Percentiles rank a stretch among this genome's conserved stretches.
Evolutionary conservation across 176 grass and related monocot species (phyloP).

Genomic region (Cocos nucifera): DNA sequence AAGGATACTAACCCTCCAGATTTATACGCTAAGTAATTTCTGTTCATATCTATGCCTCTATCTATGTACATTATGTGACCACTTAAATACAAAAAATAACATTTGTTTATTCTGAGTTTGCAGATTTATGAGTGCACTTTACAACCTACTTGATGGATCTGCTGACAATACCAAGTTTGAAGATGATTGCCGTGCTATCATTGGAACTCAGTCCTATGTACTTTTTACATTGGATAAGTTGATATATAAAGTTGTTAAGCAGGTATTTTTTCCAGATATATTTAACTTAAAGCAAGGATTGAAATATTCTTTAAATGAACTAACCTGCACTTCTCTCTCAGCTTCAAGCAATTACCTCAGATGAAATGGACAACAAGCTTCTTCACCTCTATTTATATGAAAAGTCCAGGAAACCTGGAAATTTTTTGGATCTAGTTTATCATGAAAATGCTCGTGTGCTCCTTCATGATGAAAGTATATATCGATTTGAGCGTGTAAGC

Average conservation of each 20-base stretch:
- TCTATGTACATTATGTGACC: no score
- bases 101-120: neutral
- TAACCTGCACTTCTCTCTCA: constrained; percentile 20
- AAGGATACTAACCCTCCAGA: constrained; percentile 33
- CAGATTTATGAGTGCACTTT: constrained; percentile 52
- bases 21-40: constrained; percentile 48
- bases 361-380: constrained; percentile 58
- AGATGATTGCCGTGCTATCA: constrained; percentile 49
- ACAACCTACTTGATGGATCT: constrained; percentile 56
- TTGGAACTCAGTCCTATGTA: constrained; percentile 48
- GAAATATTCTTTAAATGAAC: neutral
- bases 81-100: no score
- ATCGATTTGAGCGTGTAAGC: constrained; percentile 51
- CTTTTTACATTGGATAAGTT: constrained; percentile 73
- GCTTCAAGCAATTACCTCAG: constrained; percentile 57
- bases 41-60: neutral
- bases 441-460: constrained; percentile 60
- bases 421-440: constrained; percentile 50
- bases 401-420: constrained; percentile 38
- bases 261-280: constrained; percentile 20
- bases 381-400: constrained; percentile 58
- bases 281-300: no score
- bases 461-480: constrained; percentile 50
- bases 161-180: constrained; percentile 64
- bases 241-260: constrained; percentile 66